These are phyloP conservation scores for Linderniella brevidens DNA, from an alignment of 257 asterid species.

Conservation along the genomic window DNA sequence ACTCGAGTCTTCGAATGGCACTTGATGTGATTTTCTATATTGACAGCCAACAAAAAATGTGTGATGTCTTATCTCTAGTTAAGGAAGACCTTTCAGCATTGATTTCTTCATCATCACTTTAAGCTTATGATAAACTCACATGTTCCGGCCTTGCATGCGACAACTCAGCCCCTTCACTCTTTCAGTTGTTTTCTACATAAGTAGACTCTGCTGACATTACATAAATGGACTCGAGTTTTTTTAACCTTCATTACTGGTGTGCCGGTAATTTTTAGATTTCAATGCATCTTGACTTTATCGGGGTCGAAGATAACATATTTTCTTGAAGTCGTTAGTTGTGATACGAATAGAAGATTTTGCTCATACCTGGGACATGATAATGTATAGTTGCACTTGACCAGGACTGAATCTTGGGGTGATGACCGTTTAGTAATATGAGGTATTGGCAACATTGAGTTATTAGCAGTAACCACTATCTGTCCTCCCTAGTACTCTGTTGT, in stretches of 20 bases:
- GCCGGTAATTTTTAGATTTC: not conserved
- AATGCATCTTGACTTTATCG: conserved; percentile 5
- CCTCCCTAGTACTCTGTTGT: conserved; percentile 4
- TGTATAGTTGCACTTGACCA: conserved; percentile 1
- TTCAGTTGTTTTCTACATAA: too few relatives aligned
- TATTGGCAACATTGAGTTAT: conserved; percentile 9
- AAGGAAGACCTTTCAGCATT: too few relatives aligned
- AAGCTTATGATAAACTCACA: too few relatives aligned
- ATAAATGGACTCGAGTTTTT: conserved; percentile 1
- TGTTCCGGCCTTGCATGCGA: too few relatives aligned
- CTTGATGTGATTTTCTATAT: too few relatives aligned
- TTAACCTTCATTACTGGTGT: conserved; percentile 5
- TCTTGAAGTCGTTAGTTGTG: conserved; percentile 11
- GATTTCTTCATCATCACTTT: too few relatives aligned
- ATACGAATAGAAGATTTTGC: conserved; percentile 11
- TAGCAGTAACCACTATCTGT: conserved; percentile 3
- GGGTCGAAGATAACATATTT: conserved; percentile 16
- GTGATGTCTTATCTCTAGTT: too few relatives aligned
- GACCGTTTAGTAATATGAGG: not conserved
- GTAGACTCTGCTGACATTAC: not conserved
- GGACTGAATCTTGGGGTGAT: not conserved
- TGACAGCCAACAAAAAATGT: too few relatives aligned
- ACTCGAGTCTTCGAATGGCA: too few relatives aligned
- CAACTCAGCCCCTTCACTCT: too few relatives aligned
- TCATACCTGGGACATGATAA: conserved; percentile 14